Percentiles rank a stretch among this genome's conserved stretches.
phyloP scores from a whole-genome alignment of 345 rosid genomes.

The Boechera divaricarpa region DNA sequence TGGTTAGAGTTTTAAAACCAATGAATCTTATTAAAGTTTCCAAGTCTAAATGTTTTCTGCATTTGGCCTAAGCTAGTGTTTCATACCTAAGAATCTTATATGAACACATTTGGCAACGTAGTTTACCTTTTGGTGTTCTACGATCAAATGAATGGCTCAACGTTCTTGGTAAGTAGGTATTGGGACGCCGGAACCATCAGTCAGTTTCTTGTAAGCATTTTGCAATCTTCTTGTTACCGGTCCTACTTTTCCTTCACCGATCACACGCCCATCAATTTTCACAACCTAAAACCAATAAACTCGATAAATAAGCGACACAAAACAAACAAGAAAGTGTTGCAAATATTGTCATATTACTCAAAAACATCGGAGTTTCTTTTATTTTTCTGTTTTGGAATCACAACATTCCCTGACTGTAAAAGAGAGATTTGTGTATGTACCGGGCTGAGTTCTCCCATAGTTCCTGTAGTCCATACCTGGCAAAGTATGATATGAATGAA shows the following conservation, averaged over 20 bases:
- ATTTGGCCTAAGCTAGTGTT: slow-evolving; percentile 4
- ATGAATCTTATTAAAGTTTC: not conserved
- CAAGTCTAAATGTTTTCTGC: not conserved
- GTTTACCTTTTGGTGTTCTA: slow-evolving; percentile 23
- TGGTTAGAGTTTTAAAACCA: not conserved
- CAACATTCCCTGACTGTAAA: not conserved
- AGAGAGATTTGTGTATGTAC: slow-evolving; percentile 46
- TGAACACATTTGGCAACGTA: not conserved
- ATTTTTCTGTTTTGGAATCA: not conserved
- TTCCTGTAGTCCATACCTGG: slow-evolving; percentile 94
- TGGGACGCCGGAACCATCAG: slow-evolving; percentile 68
- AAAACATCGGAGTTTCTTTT: not conserved
- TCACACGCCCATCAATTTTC: slow-evolving; percentile 68
- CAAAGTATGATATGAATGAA: not conserved
- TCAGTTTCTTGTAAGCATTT: slow-evolving; percentile 64
- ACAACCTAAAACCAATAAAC: slow-evolving; percentile 52
- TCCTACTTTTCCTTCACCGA: slow-evolving; percentile 80
- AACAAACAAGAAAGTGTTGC: not conserved
- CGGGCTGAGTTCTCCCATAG: slow-evolving; percentile 94
- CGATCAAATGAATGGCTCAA: slow-evolving; percentile 4
- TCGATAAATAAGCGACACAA: too few species aligned
- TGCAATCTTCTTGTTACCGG: slow-evolving; percentile 67
- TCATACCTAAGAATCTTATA: not conserved
- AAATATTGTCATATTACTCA: not conserved
- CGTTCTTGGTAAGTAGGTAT: slow-evolving; percentile 60